Conservation (phyloP, 1,139 yeast species). For the Scheffersomyces quercinus region DNA sequence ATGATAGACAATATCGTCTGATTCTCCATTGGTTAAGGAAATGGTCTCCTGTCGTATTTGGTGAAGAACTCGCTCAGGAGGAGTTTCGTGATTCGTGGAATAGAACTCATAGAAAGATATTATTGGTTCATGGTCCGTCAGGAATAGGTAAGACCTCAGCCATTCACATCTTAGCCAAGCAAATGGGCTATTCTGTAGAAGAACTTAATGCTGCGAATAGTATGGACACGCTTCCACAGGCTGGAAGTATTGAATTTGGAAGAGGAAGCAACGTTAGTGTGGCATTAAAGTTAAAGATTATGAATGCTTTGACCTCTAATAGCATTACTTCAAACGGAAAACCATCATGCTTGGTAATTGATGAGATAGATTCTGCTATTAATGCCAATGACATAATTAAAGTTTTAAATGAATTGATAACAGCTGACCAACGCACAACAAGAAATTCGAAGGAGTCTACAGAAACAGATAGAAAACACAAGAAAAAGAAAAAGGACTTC, state of each 20-base stretch:
- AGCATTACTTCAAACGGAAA: constrained; percentile 53
- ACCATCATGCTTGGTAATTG: constrained; percentile 82
- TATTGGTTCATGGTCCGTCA: constrained; percentile 87
- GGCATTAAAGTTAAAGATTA: constrained; percentile 52
- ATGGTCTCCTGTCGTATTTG: constrained; percentile 75
- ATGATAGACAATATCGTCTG: constrained; percentile 72
- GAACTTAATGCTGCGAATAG: constrained; percentile 91
- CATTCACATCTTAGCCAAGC: constrained; percentile 81
- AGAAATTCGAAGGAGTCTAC: constrained; percentile 19
- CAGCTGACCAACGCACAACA: constrained; percentile 58
- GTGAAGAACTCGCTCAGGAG: constrained; percentile 29
- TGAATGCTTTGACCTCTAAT: constrained; percentile 67
- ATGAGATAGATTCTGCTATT: constrained; percentile 89
- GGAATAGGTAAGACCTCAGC: constrained; percentile 96
- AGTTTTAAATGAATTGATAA: constrained; percentile 60
- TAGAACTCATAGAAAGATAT: constrained; percentile 69
- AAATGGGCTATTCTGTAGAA: constrained; percentile 75
- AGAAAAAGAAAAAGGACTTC: constrained; percentile 29
- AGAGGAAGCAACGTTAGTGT: constrained; percentile 45
- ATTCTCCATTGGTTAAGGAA: constrained; percentile 77
- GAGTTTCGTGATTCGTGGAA: constrained; percentile 54
- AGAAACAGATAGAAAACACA: constrained; percentile 17
- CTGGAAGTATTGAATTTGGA: constrained; percentile 56
- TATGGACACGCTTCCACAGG: constrained; percentile 38
- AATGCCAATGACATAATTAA: constrained; percentile 75